phyloP scores from a whole-genome alignment of 495 filamentous ascomycete genomes.

The Podospora tetraspora region DNA sequence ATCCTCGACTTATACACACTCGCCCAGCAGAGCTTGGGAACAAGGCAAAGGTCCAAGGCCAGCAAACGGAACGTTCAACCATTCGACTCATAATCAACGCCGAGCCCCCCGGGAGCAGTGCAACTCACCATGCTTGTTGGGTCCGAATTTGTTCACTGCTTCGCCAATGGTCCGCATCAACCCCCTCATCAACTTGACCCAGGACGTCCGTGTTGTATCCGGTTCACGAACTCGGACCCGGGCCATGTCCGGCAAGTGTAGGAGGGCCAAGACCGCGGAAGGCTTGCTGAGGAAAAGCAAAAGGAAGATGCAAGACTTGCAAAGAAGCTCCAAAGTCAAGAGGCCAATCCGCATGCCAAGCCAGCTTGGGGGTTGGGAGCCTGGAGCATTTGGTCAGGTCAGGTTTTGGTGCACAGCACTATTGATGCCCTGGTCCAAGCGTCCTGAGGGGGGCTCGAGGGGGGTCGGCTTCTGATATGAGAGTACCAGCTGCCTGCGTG shows the following conservation, averaged over 20 bases:
- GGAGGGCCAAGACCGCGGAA: background rate
- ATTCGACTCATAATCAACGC: background rate
- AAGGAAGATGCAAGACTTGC: conserved; percentile 1
- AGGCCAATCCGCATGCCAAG: conserved; percentile 11
- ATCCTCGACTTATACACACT: background rate
- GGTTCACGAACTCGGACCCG: background rate
- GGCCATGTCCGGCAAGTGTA: background rate
- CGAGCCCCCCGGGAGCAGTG: background rate
- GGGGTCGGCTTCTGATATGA: conserved; percentile 12
- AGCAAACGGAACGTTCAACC: background rate
- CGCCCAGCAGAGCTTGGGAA: background rate
- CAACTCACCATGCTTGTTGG: background rate
- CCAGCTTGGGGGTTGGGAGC: conserved; percentile 6
- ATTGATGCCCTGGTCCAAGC: conserved; percentile 13
- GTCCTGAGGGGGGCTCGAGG: conserved; percentile 4
- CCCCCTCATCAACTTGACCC: too few species aligned
- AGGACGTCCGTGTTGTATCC: background rate
- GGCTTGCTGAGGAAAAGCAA: background rate
- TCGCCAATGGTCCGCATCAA: background rate
- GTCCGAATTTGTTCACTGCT: background rate
- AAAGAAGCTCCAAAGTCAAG: background rate
- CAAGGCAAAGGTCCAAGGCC: background rate
- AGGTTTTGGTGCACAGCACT: background rate
- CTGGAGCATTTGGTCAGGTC: conserved; percentile 3
- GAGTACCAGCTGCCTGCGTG: conserved; percentile 8